Percentiles rank a stretch among this genome's conserved stretches.
Conservation (phyloP, 2,329 filamentous ascomycete species). For the Sphaerulina populicola region DNA sequence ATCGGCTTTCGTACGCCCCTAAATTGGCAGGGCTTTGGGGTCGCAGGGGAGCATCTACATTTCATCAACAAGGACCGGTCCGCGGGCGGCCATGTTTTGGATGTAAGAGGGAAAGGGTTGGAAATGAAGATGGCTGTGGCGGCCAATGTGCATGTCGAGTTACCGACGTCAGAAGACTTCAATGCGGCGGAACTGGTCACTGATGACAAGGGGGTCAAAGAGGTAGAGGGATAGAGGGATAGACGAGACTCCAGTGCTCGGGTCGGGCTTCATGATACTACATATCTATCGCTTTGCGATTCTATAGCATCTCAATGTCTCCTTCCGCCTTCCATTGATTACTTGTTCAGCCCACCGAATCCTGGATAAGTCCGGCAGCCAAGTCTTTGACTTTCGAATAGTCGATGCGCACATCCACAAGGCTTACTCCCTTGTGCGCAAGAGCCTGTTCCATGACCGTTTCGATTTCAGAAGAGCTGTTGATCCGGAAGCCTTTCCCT, state of each 20-base stretch:
- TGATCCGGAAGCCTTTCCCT: slow-evolving; percentile 40
- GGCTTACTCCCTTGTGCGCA: slow-evolving; percentile 36
- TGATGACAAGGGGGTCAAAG: slow-evolving; percentile 32
- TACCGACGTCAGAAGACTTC: slow-evolving; percentile 36
- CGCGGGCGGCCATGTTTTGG: slow-evolving; percentile 38
- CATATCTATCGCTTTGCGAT: too few species aligned
- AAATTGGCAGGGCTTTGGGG: slow-evolving; percentile 37
- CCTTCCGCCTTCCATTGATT: too few species aligned
- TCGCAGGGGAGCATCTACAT: slow-evolving; percentile 39
- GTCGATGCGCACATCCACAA: slow-evolving; percentile 44
- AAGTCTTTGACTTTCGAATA: slow-evolving; percentile 39
- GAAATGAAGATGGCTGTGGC: slow-evolving; percentile 34
- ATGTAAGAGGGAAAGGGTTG: slow-evolving; percentile 31
- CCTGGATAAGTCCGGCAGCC: slow-evolving; percentile 36
- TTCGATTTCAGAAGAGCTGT: slow-evolving; percentile 36
- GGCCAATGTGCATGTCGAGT: slow-evolving; percentile 35
- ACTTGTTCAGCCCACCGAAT: slow-evolving; percentile 26
- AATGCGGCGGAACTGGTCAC: slow-evolving; percentile 32
- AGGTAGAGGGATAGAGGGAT: slow-evolving; percentile 30
- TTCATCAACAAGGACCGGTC: slow-evolving; percentile 34
- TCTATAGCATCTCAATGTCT: too few species aligned
- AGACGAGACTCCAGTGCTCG: too few species aligned
- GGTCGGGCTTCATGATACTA: too few species aligned
- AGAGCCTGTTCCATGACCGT: slow-evolving; percentile 40
- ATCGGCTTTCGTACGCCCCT: slow-evolving; percentile 38